Percentiles rank a stretch among this genome's conserved stretches.
Evolutionary conservation across 192 early-diverging fungal species (phyloP).

Genomic region (Spinellus fusiger): DNA sequence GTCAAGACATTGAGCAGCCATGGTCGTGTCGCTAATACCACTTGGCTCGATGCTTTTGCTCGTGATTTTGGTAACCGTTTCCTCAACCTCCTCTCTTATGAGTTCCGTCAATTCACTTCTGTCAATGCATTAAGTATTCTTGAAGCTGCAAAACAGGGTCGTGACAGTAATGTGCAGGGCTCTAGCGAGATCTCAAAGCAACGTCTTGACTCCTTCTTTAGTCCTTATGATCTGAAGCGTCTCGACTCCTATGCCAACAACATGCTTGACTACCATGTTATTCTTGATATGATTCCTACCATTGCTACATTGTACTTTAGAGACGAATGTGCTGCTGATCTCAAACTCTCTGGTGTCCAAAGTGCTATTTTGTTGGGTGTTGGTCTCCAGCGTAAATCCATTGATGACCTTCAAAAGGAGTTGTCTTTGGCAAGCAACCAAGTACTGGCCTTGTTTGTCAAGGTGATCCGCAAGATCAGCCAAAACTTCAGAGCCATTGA

Average conservation of each 20-base stretch:
- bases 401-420: slow-evolving; percentile 87
- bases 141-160: slow-evolving; percentile 61
- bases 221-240: slow-evolving; percentile 89
- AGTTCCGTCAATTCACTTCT: slow-evolving; percentile 80
- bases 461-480: slow-evolving; percentile 83
- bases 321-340: slow-evolving; percentile 44
- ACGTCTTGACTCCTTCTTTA: slow-evolving; percentile 42
- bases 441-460: slow-evolving; percentile 91
- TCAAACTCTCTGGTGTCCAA: slow-evolving; percentile 83
- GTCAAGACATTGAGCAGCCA: slow-evolving; percentile 63
- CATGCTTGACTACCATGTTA: slow-evolving; percentile 95
- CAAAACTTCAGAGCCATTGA: slow-evolving; percentile 61
- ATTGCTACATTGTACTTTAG: slow-evolving; percentile 80
- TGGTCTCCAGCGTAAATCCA: slow-evolving; percentile 88
- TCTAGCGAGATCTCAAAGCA: slow-evolving; percentile 18
- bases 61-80: slow-evolving; percentile 91
- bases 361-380: slow-evolving; percentile 80
- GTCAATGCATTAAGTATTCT: slow-evolving; percentile 79
- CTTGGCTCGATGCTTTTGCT: slow-evolving; percentile 87
- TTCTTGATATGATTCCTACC: slow-evolving; percentile 84
- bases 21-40: slow-evolving; percentile 44
- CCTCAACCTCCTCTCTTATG: slow-evolving; percentile 80
- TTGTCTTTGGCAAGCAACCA: slow-evolving; percentile 76
- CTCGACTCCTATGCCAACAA: slow-evolving; percentile 95
- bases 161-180: slow-evolving; percentile 24